Percentiles rank a stretch among this genome's conserved stretches.
Evolutionary conservation across 768 basidiomycete species (phyloP).

Genomic region (Russula olivacea): DNA sequence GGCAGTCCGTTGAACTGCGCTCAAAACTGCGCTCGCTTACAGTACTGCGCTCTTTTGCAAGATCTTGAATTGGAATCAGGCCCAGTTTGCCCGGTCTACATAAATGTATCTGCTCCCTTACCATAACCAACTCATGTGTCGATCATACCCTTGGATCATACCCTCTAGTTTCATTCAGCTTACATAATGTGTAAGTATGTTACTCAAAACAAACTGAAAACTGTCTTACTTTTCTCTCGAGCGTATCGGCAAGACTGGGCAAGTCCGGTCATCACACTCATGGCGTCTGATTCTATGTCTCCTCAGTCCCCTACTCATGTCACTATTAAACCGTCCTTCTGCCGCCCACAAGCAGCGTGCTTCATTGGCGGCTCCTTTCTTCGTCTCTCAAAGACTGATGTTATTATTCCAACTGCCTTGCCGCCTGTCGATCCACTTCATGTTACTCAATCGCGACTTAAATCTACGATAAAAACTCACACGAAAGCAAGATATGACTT

Average conservation of each 20-base stretch:
- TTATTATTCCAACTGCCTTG: neutral
- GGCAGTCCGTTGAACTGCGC: neutral
- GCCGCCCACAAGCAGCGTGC: neutral
- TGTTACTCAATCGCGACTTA: neutral
- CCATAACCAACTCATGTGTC: no score
- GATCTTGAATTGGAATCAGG: no score
- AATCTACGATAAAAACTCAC: neutral
- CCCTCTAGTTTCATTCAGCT: neutral
- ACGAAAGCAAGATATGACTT: neutral
- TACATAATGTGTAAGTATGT: neutral
- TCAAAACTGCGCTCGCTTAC: no score
- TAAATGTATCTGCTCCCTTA: no score
- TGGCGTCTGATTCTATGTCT: slow-evolving; percentile 3
- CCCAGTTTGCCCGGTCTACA: no score
- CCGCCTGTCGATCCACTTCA: neutral
- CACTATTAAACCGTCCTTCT: neutral
- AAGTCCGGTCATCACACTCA: neutral
- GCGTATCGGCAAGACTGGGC: neutral
- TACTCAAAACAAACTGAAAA: no score
- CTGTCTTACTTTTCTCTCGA: no score
- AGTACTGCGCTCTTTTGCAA: no score
- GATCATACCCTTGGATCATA: no score
- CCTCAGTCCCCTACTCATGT: neutral
- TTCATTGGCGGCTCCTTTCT: neutral
- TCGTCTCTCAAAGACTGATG: neutral